phyloP scores from a whole-genome alignment of 2,329 filamentous ascomycete genomes.

The Pyricularia sp. region DNA sequence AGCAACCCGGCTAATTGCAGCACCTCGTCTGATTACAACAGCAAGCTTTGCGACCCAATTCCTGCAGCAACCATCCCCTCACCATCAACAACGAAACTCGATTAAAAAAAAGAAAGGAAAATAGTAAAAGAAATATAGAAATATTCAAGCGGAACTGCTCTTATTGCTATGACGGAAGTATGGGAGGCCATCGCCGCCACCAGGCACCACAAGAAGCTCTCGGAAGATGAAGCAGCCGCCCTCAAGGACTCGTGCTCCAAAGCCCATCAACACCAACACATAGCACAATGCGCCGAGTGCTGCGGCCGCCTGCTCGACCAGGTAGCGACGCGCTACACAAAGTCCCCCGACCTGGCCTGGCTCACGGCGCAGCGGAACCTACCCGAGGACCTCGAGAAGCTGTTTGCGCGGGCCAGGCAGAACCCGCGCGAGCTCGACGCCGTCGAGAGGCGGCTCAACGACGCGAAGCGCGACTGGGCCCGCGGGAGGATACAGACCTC shows the following conservation, averaged over 20 bases:
- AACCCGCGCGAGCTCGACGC: slow-evolving; percentile 30
- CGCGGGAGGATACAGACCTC: slow-evolving; percentile 14
- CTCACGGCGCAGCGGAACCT: slow-evolving; percentile 39
- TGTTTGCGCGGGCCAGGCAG: slow-evolving; percentile 38
- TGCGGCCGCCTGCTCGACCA: slow-evolving; percentile 36
- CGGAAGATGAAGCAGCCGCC: slow-evolving; percentile 29
- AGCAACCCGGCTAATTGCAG: background rate
- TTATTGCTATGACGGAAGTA: slow-evolving; percentile 14
- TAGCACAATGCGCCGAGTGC: slow-evolving; percentile 37
- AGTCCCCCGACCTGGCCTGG: slow-evolving; percentile 34
- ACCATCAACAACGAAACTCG: background rate
- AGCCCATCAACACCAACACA: slow-evolving; percentile 31
- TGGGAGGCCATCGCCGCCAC: slow-evolving; percentile 11
- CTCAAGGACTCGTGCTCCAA: slow-evolving; percentile 32
- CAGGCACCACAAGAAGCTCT: slow-evolving; percentile 16
- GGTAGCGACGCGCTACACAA: slow-evolving; percentile 30
- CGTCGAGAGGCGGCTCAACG: slow-evolving; percentile 39
- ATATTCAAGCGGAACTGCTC: too few relatives aligned
- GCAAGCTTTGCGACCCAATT: background rate
- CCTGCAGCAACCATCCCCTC: background rate
- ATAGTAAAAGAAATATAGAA: background rate
- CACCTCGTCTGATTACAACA: background rate
- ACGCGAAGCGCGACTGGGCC: slow-evolving; percentile 43
- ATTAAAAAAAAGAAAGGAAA: background rate
- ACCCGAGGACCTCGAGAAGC: slow-evolving; percentile 35